These are phyloP conservation scores for Apiospora pterosperma DNA, from an alignment of 2,329 filamentous ascomycete species.

Conservation along the genomic window DNA sequence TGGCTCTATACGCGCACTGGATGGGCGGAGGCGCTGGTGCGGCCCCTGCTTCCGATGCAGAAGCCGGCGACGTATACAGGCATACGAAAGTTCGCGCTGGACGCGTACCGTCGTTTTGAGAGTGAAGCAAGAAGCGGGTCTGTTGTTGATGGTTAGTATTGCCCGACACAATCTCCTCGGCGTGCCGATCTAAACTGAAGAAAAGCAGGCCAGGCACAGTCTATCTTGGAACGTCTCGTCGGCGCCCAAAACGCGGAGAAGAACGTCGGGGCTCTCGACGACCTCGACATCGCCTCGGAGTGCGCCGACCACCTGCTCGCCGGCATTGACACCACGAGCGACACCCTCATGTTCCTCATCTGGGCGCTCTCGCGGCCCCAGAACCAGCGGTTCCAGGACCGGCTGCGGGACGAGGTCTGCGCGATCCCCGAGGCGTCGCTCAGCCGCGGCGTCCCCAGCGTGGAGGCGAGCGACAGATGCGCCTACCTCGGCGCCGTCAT, in stretches of 20 bases:
- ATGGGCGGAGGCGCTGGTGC: slow-evolving; percentile 30
- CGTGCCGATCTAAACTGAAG: too few species aligned
- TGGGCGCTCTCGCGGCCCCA: slow-evolving; percentile 45
- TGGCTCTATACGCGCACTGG: slow-evolving; percentile 45
- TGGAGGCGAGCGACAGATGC: slow-evolving; percentile 33
- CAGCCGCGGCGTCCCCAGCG: slow-evolving; percentile 26
- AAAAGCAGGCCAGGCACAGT: too few species aligned
- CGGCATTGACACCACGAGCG: slow-evolving; percentile 50
- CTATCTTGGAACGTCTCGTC: too few species aligned
- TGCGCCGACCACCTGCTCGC: slow-evolving; percentile 51
- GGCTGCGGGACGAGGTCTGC: slow-evolving; percentile 39
- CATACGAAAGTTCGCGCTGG: slow-evolving; percentile 39
- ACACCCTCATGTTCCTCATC: slow-evolving; percentile 47
- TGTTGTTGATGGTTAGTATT: too few species aligned
- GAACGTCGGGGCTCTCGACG: slow-evolving; percentile 24
- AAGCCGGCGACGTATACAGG: slow-evolving; percentile 49
- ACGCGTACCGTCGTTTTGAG: not conserved
- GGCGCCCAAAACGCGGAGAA: slow-evolving; percentile 15
- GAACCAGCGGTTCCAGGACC: slow-evolving; percentile 39
- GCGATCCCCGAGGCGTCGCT: slow-evolving; percentile 17
- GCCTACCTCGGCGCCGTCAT: slow-evolving; percentile 45
- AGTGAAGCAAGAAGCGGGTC: too few species aligned
- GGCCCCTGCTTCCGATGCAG: slow-evolving; percentile 43
- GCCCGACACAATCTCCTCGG: too few species aligned
- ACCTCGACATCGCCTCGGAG: slow-evolving; percentile 49